A percentile compares a stretch with the other conserved stretches of the same genome.
These are phyloP conservation scores for Liriodendron chinense DNA, from an alignment of 164 flowering plant species.

Conservation along the genomic window DNA sequence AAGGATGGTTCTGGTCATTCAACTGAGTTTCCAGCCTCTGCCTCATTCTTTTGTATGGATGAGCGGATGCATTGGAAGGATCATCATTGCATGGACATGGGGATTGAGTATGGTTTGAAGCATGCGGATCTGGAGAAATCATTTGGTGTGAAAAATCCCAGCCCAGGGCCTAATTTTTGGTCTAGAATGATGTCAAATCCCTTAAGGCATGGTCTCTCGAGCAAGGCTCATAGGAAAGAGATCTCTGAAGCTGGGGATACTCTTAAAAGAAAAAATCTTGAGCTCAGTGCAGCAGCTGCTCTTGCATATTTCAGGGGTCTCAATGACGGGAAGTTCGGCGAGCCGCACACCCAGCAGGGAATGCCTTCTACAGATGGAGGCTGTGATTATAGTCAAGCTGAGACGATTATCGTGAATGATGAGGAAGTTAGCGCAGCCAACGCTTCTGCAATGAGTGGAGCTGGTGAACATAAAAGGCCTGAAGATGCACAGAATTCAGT, in stretches of 20 bases:
- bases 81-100: conserved; percentile 81
- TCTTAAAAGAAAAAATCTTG: conserved; percentile 68
- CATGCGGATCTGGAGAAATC: conserved; percentile 88
- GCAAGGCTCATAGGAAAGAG: conserved; percentile 47
- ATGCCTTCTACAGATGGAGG: conserved; percentile 18
- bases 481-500: conserved; percentile 15
- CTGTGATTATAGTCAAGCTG: conserved; percentile 28
- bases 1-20: conserved; percentile 28
- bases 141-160: conserved; percentile 60
- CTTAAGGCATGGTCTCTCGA: conserved; percentile 44
- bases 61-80: conserved; percentile 69
- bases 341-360: conserved; percentile 22
- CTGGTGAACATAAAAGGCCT: conserved; percentile 13
- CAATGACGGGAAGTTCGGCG: conserved; percentile 26
- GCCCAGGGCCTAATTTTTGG: conserved; percentile 56
- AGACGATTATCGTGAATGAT: conserved; percentile 16
- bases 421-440: conserved; percentile 16
- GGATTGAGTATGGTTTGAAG: conserved; percentile 64
- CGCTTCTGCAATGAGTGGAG: conserved; percentile 9
- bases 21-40: conserved; percentile 25
- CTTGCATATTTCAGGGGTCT: conserved; percentile 46
- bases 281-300: conserved; percentile 76
- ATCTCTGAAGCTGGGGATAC: conserved; percentile 29
- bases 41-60: conserved; percentile 51
- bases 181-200: conserved; percentile 53